phyloP scores from a whole-genome alignment of 1,284 basidiomycete genomes.

The Coniophora puteana region DNA sequence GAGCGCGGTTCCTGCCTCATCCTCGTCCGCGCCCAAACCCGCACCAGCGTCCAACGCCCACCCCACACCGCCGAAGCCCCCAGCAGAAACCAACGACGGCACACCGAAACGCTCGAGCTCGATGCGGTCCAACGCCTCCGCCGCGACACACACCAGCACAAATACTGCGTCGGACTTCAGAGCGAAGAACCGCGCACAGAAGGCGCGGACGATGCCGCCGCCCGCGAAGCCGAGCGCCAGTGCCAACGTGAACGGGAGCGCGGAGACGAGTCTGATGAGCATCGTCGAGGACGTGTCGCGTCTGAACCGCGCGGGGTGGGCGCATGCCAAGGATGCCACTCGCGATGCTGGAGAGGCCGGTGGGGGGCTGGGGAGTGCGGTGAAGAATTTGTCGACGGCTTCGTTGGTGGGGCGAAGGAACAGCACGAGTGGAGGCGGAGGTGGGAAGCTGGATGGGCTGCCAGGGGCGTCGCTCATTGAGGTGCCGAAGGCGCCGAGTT shows the following conservation, averaged over 20 bases:
- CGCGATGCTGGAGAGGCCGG: too few species aligned
- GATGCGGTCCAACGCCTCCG: background rate
- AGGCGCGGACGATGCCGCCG: constrained; percentile 5
- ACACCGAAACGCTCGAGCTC: background rate
- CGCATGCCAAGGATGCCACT: constrained; percentile 8
- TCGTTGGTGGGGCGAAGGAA: too few species aligned
- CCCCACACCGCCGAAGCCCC: too few species aligned
- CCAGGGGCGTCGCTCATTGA: constrained; percentile 4
- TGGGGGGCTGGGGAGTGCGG: too few species aligned
- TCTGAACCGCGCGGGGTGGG: constrained; percentile 32
- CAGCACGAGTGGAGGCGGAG: constrained; percentile 4
- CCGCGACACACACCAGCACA: too few species aligned
- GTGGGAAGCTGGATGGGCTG: background rate
- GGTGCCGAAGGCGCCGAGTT: constrained; percentile 34
- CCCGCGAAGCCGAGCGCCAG: background rate
- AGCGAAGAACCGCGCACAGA: constrained; percentile 1
- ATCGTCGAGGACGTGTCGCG: constrained; percentile 60
- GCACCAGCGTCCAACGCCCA: too few species aligned
- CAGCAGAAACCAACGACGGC: background rate
- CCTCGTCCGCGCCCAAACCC: too few species aligned
- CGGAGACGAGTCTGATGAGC: constrained; percentile 53
- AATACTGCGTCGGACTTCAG: background rate
- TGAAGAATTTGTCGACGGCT: too few species aligned
- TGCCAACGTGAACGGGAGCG: constrained; percentile 4
- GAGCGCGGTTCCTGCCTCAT: background rate